A percentile compares a stretch with the other conserved stretches of the same genome.
Evolutionary conservation across 192 early-diverging fungal genomes (phyloP).

Genomic region (Lunasporangiospora selenospora): DNA sequence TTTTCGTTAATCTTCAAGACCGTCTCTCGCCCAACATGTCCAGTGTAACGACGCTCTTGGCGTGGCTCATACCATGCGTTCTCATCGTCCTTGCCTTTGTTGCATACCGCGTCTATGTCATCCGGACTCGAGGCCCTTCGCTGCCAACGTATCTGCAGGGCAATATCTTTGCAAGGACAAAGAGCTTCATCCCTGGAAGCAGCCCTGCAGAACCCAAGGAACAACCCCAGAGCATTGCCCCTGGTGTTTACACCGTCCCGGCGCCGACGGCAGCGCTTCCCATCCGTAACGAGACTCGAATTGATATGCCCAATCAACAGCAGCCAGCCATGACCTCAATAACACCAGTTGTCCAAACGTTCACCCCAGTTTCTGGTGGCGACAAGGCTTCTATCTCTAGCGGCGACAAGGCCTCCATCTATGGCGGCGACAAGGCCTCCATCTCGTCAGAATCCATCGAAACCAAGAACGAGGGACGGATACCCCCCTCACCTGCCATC

Average conservation of each 20-base stretch:
- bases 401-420: too few species aligned
- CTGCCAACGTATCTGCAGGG: conserved; percentile 23
- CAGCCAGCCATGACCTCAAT: conserved; percentile 5
- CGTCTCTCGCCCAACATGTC: conserved; percentile 7
- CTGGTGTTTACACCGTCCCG: neutral
- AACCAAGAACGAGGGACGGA: neutral
- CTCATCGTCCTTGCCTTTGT: conserved; percentile 8
- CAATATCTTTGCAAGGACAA: conserved; percentile 34
- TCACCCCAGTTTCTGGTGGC: neutral
- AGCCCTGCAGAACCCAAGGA: neutral
- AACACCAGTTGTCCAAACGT: neutral
- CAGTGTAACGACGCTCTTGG: conserved; percentile 16
- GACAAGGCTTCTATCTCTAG: too few species aligned
- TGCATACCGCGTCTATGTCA: conserved; percentile 23
- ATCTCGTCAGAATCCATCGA: too few species aligned
- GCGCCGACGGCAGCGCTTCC: neutral
- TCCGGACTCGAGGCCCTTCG: conserved; percentile 21
- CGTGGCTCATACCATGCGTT: conserved; percentile 35
- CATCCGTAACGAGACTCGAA: conserved; percentile 27
- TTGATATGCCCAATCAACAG: conserved; percentile 3
- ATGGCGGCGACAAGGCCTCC: too few species aligned
- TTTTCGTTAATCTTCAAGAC: neutral
- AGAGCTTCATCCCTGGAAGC: conserved; percentile 15
- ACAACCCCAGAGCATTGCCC: neutral
- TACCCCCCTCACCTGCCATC: conserved; percentile 15